phyloP scores from a whole-genome alignment of 768 basidiomycete species.

The Guyanaporus albipodus region DNA sequence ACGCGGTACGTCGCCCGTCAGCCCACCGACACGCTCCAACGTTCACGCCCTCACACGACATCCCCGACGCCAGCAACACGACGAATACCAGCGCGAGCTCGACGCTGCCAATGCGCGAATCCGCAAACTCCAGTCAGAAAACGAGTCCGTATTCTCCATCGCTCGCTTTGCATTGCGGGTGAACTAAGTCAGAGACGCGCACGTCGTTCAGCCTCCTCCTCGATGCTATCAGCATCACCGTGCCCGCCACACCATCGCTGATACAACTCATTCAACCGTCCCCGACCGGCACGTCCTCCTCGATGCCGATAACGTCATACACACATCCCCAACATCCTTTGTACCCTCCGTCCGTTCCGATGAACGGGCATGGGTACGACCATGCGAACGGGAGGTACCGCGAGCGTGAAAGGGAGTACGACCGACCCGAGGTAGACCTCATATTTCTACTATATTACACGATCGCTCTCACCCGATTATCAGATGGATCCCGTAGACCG shows the following conservation, averaged over 20 bases:
- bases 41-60: too few relatives aligned
- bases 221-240: constrained; percentile 31
- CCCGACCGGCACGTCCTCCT: constrained; percentile 19
- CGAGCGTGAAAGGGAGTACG: constrained; percentile 25
- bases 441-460: neutral
- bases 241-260: constrained; percentile 31
- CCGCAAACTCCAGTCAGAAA: constrained; percentile 30
- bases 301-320: constrained; percentile 16
- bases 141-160: constrained; percentile 23
- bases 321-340: constrained; percentile 9
- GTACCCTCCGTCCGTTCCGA: constrained; percentile 10
- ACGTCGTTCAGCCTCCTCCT: constrained; percentile 26
- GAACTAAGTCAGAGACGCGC: too few relatives aligned
- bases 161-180: neutral
- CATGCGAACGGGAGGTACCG: constrained; percentile 27
- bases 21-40: too few relatives aligned
- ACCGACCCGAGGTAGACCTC: constrained; percentile 15
- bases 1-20: constrained; percentile 26
- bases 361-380: constrained; percentile 25
- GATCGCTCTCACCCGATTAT: neutral
- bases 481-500: constrained; percentile 14
- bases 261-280: constrained; percentile 30
- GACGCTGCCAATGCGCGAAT: constrained; percentile 26
- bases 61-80: too few relatives aligned
- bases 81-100: constrained; percentile 25